Base-by-base conservation (phyloP, 192 early-diverging fungal genomes). In the Coemansia sp. region DNA sequence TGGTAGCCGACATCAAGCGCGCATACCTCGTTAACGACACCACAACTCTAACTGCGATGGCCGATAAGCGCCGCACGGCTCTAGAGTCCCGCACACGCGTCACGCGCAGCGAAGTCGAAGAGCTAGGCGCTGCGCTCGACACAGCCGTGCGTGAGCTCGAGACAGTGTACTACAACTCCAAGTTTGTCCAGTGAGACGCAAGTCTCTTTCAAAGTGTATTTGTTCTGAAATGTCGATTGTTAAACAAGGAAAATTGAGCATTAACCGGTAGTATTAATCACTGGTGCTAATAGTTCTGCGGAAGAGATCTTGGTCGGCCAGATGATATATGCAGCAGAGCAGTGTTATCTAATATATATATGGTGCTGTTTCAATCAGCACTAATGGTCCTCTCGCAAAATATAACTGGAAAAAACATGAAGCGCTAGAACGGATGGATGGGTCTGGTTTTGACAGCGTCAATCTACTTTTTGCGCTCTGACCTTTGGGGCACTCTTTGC, bases 1-100 rank as follows among this genome's bases (percentile, higher is more conserved):
- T 81, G 78, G 78, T 75, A 4, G 65, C 72, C 2, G 78, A 75
- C 29, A 60, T 81, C 30, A 67, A 71, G 57, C 72, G 78, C 30
- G 78, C 78, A 11, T 57, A 64, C 20, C 68, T 81, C 36, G 68
- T 75, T 50, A 81, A 81, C 59, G 78, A 81, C 68, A 65, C 71
- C 1, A 55, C 54, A 4, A 52, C 71, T 13, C 30, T 79, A 50
- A 53, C 64, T 1, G 68, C 59, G 11, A 70, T 74, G 63, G 76
- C 76, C 3, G 70, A 62, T 38, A 55, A 28, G 29, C 76, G 76
- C 19, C 71, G 76, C 31, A 64, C 40, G 50, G 53, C 38, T 2
- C 36, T 79, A 10, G 71, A 74, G 44, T 57, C 41, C 14, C 70
- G 71, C 41, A 64, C 64, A 14, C 20, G 9, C 22, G 20, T 17